These are phyloP conservation scores for Triadica sebifera DNA, from an alignment of 345 rosid species.

Conservation along the genomic window DNA sequence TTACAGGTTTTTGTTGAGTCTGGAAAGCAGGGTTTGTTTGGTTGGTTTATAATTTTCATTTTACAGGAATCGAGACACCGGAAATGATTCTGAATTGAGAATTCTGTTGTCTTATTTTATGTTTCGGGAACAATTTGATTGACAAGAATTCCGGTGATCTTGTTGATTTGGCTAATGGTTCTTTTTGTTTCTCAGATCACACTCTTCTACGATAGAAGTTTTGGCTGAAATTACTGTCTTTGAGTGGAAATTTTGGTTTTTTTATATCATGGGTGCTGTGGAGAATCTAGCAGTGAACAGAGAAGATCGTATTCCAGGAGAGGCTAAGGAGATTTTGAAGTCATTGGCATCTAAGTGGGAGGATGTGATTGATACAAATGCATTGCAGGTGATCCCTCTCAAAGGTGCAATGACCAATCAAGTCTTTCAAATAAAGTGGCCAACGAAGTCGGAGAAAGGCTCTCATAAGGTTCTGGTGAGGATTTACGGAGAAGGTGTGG, in stretches of 20 bases:
- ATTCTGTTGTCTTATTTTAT: no score
- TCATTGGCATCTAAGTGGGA: slow-evolving; percentile 33
- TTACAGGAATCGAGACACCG: no score
- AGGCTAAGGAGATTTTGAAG: slow-evolving; percentile 29
- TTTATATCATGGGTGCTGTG: slow-evolving; percentile 27
- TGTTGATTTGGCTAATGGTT: background rate
- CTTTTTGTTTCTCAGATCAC: background rate
- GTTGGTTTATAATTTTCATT: no score
- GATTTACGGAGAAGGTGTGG: slow-evolving; percentile 36
- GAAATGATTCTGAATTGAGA: no score
- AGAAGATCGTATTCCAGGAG: slow-evolving; percentile 21
- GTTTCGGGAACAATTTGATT: no score
- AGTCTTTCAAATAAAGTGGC: slow-evolving; percentile 33
- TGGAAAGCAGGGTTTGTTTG: background rate
- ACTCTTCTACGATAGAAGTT: background rate
- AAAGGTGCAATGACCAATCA: slow-evolving; percentile 37
- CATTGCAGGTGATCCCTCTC: slow-evolving; percentile 28
- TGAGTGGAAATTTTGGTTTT: background rate
- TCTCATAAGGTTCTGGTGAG: slow-evolving; percentile 26
- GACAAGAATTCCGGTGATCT: no score
- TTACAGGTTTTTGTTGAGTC: background rate
- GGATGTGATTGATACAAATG: slow-evolving; percentile 25
- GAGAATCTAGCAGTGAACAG: slow-evolving; percentile 18
- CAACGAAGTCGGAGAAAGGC: slow-evolving; percentile 2
- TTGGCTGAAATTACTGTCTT: background rate